phyloP scores from a whole-genome alignment of 1,284 basidiomycete species.

The Stereum hirsutum region DNA sequence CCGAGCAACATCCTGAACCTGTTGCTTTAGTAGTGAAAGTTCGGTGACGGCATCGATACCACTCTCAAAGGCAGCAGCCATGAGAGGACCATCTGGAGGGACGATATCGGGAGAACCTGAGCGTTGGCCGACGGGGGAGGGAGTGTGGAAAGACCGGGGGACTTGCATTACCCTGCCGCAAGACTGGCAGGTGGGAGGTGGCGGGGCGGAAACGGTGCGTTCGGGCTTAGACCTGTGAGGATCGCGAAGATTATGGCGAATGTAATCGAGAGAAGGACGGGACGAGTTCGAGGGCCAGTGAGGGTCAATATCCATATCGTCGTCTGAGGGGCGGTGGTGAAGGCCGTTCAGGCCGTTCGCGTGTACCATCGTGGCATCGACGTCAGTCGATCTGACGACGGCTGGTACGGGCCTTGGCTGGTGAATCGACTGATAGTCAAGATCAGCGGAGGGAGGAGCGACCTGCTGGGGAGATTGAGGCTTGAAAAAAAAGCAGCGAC shows the following conservation, averaged over 20 bases:
- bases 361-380: conserved; percentile 17
- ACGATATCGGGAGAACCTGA: conserved; percentile 38
- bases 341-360: too few relatives aligned
- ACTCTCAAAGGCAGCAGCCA: conserved; percentile 50
- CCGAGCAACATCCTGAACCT: conserved; percentile 85
- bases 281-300: conserved; percentile 11
- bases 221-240: conserved; percentile 16
- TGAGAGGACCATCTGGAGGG: conserved; percentile 47
- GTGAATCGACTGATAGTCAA: not conserved
- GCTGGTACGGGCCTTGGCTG: not conserved
- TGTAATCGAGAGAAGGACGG: conserved; percentile 26
- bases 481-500: too few relatives aligned
- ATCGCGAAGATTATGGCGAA: conserved; percentile 33
- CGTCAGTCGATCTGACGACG: conserved; percentile 4
- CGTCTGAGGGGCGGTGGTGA: conserved; percentile 6
- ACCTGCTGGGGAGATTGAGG: conserved; percentile 25
- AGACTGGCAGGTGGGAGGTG: conserved; percentile 35
- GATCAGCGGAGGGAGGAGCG: conserved; percentile 13
- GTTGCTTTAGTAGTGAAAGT: conserved; percentile 74
- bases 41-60: conserved; percentile 71
- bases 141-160: conserved; percentile 24
- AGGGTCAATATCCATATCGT: conserved; percentile 6
- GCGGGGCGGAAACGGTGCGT: conserved; percentile 30
- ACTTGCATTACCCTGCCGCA: conserved; percentile 38
- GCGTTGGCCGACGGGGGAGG: conserved; percentile 20